Evolutionary conservation across 805 yeast species (phyloP), one percentile per base, ranked within the genome.

Genomic region (Kluyveromyces siamensis): DNA sequence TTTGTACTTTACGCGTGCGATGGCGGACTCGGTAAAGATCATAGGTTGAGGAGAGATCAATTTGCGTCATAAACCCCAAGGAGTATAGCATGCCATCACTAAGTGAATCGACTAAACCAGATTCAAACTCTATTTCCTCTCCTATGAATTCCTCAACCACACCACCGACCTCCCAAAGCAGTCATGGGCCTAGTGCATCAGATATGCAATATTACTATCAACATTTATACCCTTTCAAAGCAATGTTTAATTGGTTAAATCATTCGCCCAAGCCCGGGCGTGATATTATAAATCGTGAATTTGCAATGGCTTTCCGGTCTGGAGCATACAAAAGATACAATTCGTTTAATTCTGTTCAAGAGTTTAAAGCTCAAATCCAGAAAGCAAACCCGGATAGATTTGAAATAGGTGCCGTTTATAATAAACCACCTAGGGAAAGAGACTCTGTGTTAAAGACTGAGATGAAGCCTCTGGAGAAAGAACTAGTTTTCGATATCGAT

Each of bases 401-500:
- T 62, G 99, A 93, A 68, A 77, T 93, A 45, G 99, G 99, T 33
- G 96, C 98, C 0, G 83, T 89, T 4, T 93, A 89, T 62, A 75
- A 87, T 1, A 81, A 84, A 14, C 87, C 87, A 53, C 99, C 98
- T n/a, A 80, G 79, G 49, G 87, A 88, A 50, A 75, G 96, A 47
- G 90, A 87, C 59, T 74, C 81, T 8, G 71, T 88, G 14, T 79
- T 95, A 17, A 86, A 86, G 56, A 75, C 75, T 30, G 84, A 87
- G 19, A 79, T 89, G 83, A 82, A 80, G 58, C 93, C 99, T 1
- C 58, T 83, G 35, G 74, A 79, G 55, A 93, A 93, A 65, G 99
- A 93, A 64, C 73, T 93, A 50, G 96, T 90, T 7, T 84, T 93
- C 55, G 99, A 93, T 80, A 91, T 93, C 55, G 99, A 93, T 83